Evolutionary conservation across 495 filamentous ascomycete species (phyloP), one percentile per base, ranked within the genome.

Genomic region (Trichodelitschia bisporula): DNA sequence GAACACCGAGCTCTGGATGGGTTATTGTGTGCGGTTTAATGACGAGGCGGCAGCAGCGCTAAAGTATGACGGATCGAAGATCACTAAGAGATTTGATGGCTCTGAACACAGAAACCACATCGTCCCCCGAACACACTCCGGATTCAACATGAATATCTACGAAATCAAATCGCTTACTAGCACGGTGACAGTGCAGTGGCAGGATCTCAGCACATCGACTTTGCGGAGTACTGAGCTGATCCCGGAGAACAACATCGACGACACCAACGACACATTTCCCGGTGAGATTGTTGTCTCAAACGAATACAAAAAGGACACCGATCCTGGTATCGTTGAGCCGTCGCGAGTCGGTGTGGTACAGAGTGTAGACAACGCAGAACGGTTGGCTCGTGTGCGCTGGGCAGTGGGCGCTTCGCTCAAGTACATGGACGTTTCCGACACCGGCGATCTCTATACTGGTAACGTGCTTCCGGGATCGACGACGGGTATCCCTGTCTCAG

Each of bases 291-390:
- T 66, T 19, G 49, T 49, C 25, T 47, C 59, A 4, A 54, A 58
- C 32, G 55, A 59, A 20, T 38, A 49, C n/a, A 27, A 15, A 15
- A 3, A 15, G 9, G 35, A 39, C 14, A 20, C 33, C 23, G 20
- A 18, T 5, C n/a, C 12, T 3, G 37, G 37, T 33, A 35, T 28
- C 3, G n/a, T 40, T 38, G 28, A 42, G 20, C 54, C 56, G 9
- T 43, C 47, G 10, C 55, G 55, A 34, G 49, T 69, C 3, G 68
- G 68, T 11, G 51, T 73, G n/a, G 57, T 73, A 4, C 68, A 73
- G 37, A 44, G 40, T 8, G 66, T 65, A 12, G 54, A 67, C 36
- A 46, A 62, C 3, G 39, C 31, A 12, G 63, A 62, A 26, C 48
- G 62, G 13, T 55, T 66, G 35, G 68, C 64, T 11, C 52, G 46